phyloP scores from a whole-genome alignment of 2,329 filamentous ascomycete species.

The Thelonectria rubi region DNA sequence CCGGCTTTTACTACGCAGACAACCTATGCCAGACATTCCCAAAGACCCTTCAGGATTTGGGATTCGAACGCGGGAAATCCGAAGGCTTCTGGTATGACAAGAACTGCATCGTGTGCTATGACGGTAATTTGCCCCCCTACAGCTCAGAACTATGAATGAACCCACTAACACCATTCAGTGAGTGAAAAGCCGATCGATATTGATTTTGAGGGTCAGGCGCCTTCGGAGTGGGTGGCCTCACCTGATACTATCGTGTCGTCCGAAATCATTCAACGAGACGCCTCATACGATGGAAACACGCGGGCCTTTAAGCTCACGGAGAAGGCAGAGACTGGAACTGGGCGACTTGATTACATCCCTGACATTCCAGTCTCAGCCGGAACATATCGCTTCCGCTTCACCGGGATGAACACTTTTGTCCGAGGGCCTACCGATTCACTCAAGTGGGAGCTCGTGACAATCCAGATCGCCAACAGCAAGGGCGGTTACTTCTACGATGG shows the following conservation, averaged over 20 bases:
- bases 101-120: neutral
- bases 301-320: neutral
- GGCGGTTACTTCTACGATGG: neutral
- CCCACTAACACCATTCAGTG: neutral
- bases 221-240: neutral
- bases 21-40: neutral
- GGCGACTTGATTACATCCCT: neutral
- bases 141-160: neutral
- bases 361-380: neutral
- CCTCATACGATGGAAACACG: neutral
- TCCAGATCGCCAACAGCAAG: neutral
- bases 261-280: neutral
- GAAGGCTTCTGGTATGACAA: neutral
- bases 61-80: neutral
- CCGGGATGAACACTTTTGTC: neutral
- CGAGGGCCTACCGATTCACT: neutral
- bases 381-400: neutral
- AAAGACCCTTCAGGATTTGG: neutral
- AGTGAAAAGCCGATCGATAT: neutral
- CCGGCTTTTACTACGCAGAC: neutral
- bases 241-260: neutral
- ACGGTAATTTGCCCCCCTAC: neutral
- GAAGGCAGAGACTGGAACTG: neutral
- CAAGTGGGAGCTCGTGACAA: neutral
- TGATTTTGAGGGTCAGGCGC: neutral